Percentiles rank a stretch among this genome's conserved stretches.
phyloP scores from a whole-genome alignment of 2,329 filamentous ascomycete species.

The Scolecobasidium constrictum region DNA sequence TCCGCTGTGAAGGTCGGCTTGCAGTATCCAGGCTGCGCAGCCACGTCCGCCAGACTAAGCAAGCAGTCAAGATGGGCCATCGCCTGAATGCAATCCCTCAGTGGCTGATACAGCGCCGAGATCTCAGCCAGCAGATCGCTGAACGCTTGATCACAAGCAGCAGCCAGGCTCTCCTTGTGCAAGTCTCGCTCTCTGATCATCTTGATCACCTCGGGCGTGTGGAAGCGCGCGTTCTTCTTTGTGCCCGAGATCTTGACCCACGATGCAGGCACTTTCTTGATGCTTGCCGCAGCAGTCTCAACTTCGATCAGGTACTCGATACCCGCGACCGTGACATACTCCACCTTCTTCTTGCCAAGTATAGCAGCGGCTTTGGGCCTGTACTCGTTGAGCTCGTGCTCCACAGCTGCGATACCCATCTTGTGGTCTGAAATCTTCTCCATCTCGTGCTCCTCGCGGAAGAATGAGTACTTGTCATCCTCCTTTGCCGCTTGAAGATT shows the following conservation, averaged over 20 bases:
- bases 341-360: conserved; percentile 59
- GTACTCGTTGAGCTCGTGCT: conserved; percentile 77
- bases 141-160: conserved; percentile 83
- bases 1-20: conserved; percentile 57
- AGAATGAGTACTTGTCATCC: conserved; percentile 92
- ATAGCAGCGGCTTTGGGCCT: conserved; percentile 58
- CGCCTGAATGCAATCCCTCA: conserved; percentile 78
- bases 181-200: conserved; percentile 83
- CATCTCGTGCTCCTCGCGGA: conserved; percentile 75
- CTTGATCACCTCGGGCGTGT: conserved; percentile 80
- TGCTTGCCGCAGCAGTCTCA: conserved; percentile 52
- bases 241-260: conserved; percentile 95
- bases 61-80: conserved; percentile 85
- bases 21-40: conserved; percentile 75
- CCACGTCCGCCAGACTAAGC: conserved; percentile 73
- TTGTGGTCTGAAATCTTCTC: conserved; percentile 85
- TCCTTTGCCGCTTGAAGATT: conserved; percentile 71
- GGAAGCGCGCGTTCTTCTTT: conserved; percentile 84
- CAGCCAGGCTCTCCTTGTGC: conserved; percentile 84
- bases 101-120: conserved; percentile 72
- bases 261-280: conserved; percentile 82
- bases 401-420: conserved; percentile 83
- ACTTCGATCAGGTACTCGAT: conserved; percentile 96
- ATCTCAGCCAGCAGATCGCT: conserved; percentile 59
- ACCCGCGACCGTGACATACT: conserved; percentile 74